These are phyloP conservation scores for Sistotremastrum niveocremeum DNA, from an alignment of 768 basidiomycete genomes.

Conservation along the genomic window DNA sequence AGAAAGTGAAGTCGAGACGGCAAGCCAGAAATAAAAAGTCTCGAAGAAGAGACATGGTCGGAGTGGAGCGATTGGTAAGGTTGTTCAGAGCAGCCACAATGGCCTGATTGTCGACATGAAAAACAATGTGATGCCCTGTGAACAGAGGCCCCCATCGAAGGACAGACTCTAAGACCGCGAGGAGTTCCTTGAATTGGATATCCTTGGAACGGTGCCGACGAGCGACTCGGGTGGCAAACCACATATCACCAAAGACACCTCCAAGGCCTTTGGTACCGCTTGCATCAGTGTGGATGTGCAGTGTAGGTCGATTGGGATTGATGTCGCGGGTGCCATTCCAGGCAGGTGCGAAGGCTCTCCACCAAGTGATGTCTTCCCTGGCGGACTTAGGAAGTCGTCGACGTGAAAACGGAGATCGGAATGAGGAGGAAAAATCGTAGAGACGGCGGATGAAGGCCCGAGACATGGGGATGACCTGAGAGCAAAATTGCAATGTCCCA, in stretches of 20 bases:
- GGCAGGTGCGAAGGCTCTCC: slow-evolving; percentile 11
- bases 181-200: slow-evolving; percentile 23
- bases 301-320: background rate
- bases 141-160: slow-evolving; percentile 17
- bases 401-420: slow-evolving; percentile 9
- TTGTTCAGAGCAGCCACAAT: slow-evolving; percentile 6
- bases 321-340: slow-evolving; percentile 19
- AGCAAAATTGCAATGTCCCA: slow-evolving; percentile 22
- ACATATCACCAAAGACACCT: slow-evolving; percentile 11
- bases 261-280: slow-evolving; percentile 18
- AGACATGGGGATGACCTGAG: slow-evolving; percentile 20
- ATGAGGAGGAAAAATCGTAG: slow-evolving; percentile 16
- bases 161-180: slow-evolving; percentile 19
- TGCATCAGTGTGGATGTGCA: slow-evolving; percentile 19
- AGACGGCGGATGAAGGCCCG: slow-evolving; percentile 17
- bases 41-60: slow-evolving; percentile 6
- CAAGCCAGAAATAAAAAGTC: slow-evolving; percentile 6
- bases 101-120: slow-evolving; percentile 19
- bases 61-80: slow-evolving; percentile 2
- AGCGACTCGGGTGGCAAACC: slow-evolving; percentile 16
- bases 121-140: slow-evolving; percentile 14
- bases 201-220: slow-evolving; percentile 11
- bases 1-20: slow-evolving; percentile 7
- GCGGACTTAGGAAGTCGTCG: slow-evolving; percentile 14
- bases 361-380: slow-evolving; percentile 20